These are phyloP conservation scores for Holtermannia corniformis DNA, from an alignment of 768 basidiomycete species.

Conservation along the genomic window DNA sequence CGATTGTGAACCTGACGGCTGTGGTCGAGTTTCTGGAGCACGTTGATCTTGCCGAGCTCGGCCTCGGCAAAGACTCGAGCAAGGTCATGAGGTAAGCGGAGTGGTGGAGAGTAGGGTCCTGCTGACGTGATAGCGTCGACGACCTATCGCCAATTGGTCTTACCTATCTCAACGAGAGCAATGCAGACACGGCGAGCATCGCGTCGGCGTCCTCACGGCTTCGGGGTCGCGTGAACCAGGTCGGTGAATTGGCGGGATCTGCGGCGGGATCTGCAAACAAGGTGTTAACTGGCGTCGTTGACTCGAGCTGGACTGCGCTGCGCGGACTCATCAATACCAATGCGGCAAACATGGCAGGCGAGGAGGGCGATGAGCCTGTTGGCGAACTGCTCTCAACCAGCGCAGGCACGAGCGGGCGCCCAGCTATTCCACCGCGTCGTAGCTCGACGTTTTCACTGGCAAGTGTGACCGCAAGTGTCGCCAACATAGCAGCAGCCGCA, in stretches of 20 bases:
- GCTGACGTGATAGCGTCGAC: conserved; percentile 50
- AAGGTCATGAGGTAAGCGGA: conserved; percentile 33
- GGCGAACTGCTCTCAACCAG: background rate
- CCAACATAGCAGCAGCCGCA: conserved; percentile 48
- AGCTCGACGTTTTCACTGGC: conserved; percentile 78
- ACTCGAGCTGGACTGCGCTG: conserved; percentile 79
- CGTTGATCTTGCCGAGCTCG: conserved; percentile 69
- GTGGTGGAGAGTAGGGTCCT: background rate
- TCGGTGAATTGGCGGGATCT: conserved; percentile 55
- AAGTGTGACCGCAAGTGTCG: conserved; percentile 58
- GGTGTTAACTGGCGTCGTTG: conserved; percentile 68
- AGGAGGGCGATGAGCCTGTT: background rate
- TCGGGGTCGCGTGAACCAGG: conserved; percentile 67
- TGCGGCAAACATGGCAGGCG: background rate
- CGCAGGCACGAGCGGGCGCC: conserved; percentile 7
- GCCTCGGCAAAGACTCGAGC: conserved; percentile 39
- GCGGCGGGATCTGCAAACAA: conserved; percentile 73
- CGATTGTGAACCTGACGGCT: conserved; percentile 86
- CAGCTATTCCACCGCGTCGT: conserved; percentile 59
- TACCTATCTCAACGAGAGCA: conserved; percentile 49
- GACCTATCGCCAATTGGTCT: conserved; percentile 75
- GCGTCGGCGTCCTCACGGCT: conserved; percentile 49
- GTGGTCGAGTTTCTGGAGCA: conserved; percentile 94
- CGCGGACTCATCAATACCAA: conserved; percentile 53
- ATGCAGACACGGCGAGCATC: conserved; percentile 46